phyloP scores from a whole-genome alignment of 257 asterid genomes.

The Catharanthus roseus region DNA sequence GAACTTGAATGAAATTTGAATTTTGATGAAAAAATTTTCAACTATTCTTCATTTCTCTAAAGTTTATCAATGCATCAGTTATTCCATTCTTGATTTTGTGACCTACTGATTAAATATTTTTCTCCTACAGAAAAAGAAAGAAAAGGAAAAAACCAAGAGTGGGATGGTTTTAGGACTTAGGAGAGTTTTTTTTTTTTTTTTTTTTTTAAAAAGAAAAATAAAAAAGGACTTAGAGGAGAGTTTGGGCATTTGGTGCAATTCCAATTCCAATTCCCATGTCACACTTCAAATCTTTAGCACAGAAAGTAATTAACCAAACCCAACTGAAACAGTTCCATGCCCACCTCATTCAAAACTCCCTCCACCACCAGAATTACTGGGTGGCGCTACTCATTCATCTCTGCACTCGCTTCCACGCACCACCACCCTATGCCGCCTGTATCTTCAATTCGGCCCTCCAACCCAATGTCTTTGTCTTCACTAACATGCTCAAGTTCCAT shows the following conservation, averaged over 20 bases:
- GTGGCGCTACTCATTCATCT: constrained; percentile 40
- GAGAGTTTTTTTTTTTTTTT: too few relatives aligned
- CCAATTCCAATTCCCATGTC: constrained; percentile 19
- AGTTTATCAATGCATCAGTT: too few relatives aligned
- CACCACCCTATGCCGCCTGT: constrained; percentile 33
- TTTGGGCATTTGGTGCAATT: not conserved
- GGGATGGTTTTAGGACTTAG: too few relatives aligned
- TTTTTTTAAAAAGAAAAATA: too few relatives aligned
- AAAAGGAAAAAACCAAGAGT: too few relatives aligned
- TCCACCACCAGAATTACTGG: constrained; percentile 36
- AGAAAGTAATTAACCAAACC: constrained; percentile 17
- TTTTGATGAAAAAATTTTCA: too few relatives aligned
- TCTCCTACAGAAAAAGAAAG: too few relatives aligned
- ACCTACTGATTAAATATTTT: too few relatives aligned
- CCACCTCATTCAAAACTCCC: constrained; percentile 44
- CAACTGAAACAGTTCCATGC: constrained; percentile 53
- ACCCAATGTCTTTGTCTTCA: constrained; percentile 40
- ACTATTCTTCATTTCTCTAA: too few relatives aligned
- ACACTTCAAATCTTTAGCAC: constrained; percentile 22
- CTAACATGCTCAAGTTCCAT: constrained; percentile 45
- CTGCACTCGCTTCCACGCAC: constrained; percentile 60
- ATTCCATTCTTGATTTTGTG: too few relatives aligned
- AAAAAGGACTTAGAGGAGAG: too few relatives aligned
- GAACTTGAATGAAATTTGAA: too few relatives aligned
- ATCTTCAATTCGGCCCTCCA: constrained; percentile 36